A percentile compares a stretch with the other conserved stretches of the same genome.
Conservation (phyloP, 768 basidiomycete genomes). For the Boletus rubropictus region DNA sequence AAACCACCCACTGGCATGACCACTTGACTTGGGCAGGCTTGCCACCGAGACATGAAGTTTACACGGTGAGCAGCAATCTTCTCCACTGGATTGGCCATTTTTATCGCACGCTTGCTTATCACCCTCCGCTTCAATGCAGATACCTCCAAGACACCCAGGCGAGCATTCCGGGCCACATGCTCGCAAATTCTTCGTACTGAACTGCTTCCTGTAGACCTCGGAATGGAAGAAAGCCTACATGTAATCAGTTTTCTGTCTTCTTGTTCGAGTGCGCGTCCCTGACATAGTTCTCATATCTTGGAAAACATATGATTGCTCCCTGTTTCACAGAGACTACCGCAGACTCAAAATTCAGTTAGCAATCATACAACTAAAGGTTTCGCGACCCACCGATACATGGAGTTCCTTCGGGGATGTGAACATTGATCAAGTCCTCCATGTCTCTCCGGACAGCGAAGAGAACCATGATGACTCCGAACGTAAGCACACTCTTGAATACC, state of each 20-base stretch:
- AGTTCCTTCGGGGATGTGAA: constrained; percentile 8
- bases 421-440: not conserved
- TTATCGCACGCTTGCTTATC: not conserved
- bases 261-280: not conserved
- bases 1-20: not conserved
- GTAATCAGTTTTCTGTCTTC: constrained; percentile 10
- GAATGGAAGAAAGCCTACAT: constrained; percentile 46
- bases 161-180: not conserved
- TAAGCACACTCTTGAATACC: not conserved
- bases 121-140: constrained; percentile 30
- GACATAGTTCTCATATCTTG: not conserved
- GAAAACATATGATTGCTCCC: not conserved
- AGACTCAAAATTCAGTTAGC: constrained; percentile 63
- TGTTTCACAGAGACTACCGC: constrained; percentile 54
- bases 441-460: not conserved
- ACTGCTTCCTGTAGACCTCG: constrained; percentile 43
- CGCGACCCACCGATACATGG: constrained; percentile 20
- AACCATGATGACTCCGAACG: constrained; percentile 5
- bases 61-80: constrained; percentile 37
- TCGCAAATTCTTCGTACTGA: not conserved
- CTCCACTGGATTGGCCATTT: not conserved
- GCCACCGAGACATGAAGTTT: constrained; percentile 47
- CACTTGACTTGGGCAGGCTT: not conserved
- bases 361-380: constrained; percentile 38
- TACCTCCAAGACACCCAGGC: constrained; percentile 71